Conservation (phyloP, 2,329 filamentous ascomycete species). For the Hortaea werneckii region DNA sequence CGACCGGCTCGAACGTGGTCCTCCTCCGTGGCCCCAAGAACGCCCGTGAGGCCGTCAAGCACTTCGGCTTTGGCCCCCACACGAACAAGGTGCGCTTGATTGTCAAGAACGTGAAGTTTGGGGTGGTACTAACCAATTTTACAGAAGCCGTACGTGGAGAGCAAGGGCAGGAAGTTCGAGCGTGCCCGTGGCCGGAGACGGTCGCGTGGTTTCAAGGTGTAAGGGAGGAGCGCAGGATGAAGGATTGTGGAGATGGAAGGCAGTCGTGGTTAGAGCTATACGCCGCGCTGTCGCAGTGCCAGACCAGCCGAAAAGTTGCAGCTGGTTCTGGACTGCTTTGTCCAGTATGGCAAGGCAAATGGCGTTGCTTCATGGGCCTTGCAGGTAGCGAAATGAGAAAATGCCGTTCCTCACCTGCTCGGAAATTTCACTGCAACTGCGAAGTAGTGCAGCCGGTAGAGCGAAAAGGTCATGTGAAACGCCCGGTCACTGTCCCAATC, state of each 20-base stretch:
- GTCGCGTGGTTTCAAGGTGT: slow-evolving; percentile 99
- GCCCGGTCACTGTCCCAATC: too few relatives aligned
- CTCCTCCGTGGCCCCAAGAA: slow-evolving; percentile 98
- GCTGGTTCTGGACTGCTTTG: slow-evolving; percentile 1
- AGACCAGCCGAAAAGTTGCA: neutral
- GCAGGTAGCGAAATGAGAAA: slow-evolving; percentile 4
- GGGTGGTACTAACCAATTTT: slow-evolving; percentile 11
- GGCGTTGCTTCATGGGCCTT: slow-evolving; percentile 4
- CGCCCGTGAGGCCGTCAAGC: slow-evolving; percentile 92
- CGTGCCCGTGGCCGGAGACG: slow-evolving; percentile 95
- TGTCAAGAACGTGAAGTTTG: neutral
- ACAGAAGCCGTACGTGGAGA: slow-evolving; percentile 90
- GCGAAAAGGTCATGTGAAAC: too few relatives aligned
- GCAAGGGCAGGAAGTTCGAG: slow-evolving; percentile 99
- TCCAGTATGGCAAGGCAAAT: slow-evolving; percentile 3
- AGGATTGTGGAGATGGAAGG: neutral
- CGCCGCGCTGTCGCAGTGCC: neutral
- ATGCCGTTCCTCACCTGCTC: neutral
- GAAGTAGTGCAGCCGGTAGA: too few relatives aligned
- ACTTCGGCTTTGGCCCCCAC: slow-evolving; percentile 98
- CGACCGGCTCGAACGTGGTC: slow-evolving; percentile 93
- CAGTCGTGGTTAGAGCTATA: neutral
- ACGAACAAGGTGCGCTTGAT: slow-evolving; percentile 70
- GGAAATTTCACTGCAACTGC: too few relatives aligned
- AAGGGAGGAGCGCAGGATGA: slow-evolving; percentile 35